Evolutionary conservation across 306 rosid species (phyloP).

Genomic region (Clitoria ternatea): DNA sequence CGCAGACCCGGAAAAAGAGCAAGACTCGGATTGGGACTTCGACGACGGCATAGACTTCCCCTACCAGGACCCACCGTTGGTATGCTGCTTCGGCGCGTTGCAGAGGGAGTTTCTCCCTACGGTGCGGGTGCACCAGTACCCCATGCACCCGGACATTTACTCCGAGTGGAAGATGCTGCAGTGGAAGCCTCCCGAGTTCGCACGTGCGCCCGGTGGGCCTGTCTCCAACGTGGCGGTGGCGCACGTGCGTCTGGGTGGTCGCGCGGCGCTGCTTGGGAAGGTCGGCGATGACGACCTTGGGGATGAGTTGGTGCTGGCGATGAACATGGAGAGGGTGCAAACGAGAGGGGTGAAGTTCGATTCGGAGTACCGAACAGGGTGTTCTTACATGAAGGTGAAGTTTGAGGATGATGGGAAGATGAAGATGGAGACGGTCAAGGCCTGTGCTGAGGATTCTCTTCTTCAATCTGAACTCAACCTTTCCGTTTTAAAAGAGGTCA

Average conservation of each 20-base stretch:
- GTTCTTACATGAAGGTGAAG: conserved; percentile 55
- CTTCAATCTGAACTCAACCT: conserved; percentile 60
- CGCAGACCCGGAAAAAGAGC: neutral
- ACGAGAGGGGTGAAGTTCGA: conserved; percentile 72
- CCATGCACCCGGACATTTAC: conserved; percentile 78
- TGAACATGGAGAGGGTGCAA: conserved; percentile 85
- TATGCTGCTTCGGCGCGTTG: conserved; percentile 88
- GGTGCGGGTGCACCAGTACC: conserved; percentile 68
- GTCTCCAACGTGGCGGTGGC: conserved; percentile 85
- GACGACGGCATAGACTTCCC: conserved; percentile 66
- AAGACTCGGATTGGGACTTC: conserved; percentile 29
- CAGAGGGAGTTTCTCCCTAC: conserved; percentile 79
- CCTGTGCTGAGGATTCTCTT: conserved; percentile 70
- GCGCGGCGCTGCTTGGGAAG: conserved; percentile 86
- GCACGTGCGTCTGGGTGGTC: conserved; percentile 85
- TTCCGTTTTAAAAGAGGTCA: conserved; percentile 84
- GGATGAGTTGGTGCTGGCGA: conserved; percentile 61
- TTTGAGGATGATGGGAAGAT: conserved; percentile 64
- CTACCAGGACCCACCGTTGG: conserved; percentile 66
- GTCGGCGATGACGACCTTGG: conserved; percentile 71
- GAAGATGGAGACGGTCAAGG: conserved; percentile 54
- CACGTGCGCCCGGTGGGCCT: conserved; percentile 74
- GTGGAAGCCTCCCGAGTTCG: conserved; percentile 96
- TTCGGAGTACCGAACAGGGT: conserved; percentile 38
- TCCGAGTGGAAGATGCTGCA: conserved; percentile 95